Base-by-base conservation (phyloP, 805 yeast species). In the Naumovozyma baii region DNA sequence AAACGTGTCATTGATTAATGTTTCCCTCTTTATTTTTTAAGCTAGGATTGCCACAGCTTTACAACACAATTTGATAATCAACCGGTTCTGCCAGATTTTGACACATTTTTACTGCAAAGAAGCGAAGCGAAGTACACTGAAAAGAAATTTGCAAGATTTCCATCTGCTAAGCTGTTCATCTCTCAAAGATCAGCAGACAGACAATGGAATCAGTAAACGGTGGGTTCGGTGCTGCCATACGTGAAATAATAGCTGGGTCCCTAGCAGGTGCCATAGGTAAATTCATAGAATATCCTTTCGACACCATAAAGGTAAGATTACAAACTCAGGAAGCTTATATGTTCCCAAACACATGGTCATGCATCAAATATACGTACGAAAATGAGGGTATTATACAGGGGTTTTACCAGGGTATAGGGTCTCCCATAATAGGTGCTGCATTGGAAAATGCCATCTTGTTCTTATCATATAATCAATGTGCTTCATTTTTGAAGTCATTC, bases 351-450 rank as follows among this genome's bases (percentile, higher is more conserved):
- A 80, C 95, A 0, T 43, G 70, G 43, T 79, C 78, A 46, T 81
- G 92, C 57, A 74, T 88, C 33, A 52, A 51, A 31, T 65, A 74
- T 46, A 83, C 94, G 1, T 71, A 76, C 42, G 44, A 47, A 2
- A 67, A 71, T 18, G 96, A 88, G 55, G 96, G 96, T 0, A 39
- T 81, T 16, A 54, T 64, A 28, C 47, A 46, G 33, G 95, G 96
- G 3, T 82, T 88, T 50, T 88, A 83, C 55, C 75, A 76, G 44
- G 78, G 97, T 1, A 58, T 90, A 3, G 60, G 76, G 12, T 83
- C 94, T 0, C 97, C 97, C 0, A 64, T 88, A 36, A 55, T 82
- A 18, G 96, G 96, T 0, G 95, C 96, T 0, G 82, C 94, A n/a
- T 67, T 84, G 36, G 97, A 90, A 58, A 82, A 79, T 40, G 87